Percentiles rank a stretch among this genome's conserved stretches.
Conservation (phyloP, 2,329 filamentous ascomycete genomes). For the Paradendryphiella salina region DNA sequence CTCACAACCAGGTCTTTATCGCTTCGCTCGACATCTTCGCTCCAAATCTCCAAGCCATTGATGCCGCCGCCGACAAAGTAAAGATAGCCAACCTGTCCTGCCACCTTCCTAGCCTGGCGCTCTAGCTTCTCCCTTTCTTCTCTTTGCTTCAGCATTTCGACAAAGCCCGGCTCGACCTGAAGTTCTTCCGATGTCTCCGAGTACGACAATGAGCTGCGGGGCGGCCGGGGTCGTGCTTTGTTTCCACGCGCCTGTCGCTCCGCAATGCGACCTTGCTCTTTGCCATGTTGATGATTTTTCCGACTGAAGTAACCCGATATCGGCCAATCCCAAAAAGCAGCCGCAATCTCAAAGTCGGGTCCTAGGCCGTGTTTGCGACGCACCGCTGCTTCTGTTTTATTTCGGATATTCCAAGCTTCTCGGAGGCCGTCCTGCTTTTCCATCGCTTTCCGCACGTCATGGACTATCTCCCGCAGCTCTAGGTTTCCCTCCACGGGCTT, state of each 20-base stretch:
- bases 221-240: constrained; percentile 14
- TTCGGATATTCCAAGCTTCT: constrained; percentile 16
- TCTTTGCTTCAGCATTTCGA: constrained; percentile 10
- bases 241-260: constrained; percentile 21
- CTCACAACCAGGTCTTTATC: constrained; percentile 23
- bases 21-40: constrained; percentile 22
- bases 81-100: constrained; percentile 33
- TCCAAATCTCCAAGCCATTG: constrained; percentile 19
- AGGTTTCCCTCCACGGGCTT: background rate
- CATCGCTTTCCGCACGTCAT: constrained; percentile 8
- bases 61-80: constrained; percentile 27
- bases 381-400: constrained; percentile 24
- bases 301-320: constrained; percentile 15
- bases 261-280: constrained; percentile 10
- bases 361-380: constrained; percentile 29
- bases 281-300: constrained; percentile 5
- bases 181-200: constrained; percentile 25
- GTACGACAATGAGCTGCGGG: constrained; percentile 28
- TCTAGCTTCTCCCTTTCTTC: constrained; percentile 21
- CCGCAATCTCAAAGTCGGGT: constrained; percentile 14
- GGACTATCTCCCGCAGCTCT: constrained; percentile 17
- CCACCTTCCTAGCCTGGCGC: constrained; percentile 15
- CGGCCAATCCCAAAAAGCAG: constrained; percentile 26
- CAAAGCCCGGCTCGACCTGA: constrained; percentile 12
- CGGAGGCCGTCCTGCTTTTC: constrained; percentile 7